Percentiles rank a stretch among this genome's conserved stretches.
phyloP scores from a whole-genome alignment of 306 rosid genomes.

The Quercus parvula region DNA sequence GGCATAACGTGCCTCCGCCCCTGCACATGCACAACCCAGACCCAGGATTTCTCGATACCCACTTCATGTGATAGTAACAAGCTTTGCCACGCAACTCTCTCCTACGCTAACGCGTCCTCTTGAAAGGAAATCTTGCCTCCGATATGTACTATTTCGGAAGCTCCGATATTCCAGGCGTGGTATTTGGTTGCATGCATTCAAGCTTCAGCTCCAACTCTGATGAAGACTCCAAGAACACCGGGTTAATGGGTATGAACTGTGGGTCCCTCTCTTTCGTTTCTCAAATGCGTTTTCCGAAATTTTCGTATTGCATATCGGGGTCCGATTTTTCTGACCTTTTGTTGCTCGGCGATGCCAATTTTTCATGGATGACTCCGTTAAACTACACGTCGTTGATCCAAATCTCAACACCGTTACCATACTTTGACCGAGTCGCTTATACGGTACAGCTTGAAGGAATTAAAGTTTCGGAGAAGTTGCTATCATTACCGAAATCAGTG shows the following conservation, averaged over 20 bases:
- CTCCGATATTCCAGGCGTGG: conserved; percentile 28
- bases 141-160: conserved; percentile 54
- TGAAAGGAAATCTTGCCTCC: conserved; percentile 73
- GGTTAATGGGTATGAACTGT: conserved; percentile 86
- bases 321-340: conserved; percentile 62
- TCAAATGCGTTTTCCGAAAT: conserved; percentile 59
- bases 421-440: conserved; percentile 71
- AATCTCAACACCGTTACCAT: conserved; percentile 64
- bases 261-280: conserved; percentile 71
- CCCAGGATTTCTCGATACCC: conserved; percentile 69
- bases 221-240: conserved; percentile 55
- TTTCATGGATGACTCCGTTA: conserved; percentile 47
- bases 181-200: conserved; percentile 79
- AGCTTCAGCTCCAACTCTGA: conserved; percentile 39
- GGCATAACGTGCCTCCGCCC: no score
- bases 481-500: conserved; percentile 28
- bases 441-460: conserved; percentile 61
- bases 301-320: conserved; percentile 83
- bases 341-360: conserved; percentile 58
- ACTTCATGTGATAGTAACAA: conserved; percentile 73
- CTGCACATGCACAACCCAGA: conserved; percentile 38
- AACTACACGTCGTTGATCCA: conserved; percentile 68
- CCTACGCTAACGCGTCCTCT: conserved; percentile 79
- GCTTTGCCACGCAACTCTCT: conserved; percentile 77
- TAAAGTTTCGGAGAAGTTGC: conserved; percentile 40